Evolutionary conservation across 495 filamentous ascomycete species (phyloP).

Genomic region (Podospora pseudopauciseta): DNA sequence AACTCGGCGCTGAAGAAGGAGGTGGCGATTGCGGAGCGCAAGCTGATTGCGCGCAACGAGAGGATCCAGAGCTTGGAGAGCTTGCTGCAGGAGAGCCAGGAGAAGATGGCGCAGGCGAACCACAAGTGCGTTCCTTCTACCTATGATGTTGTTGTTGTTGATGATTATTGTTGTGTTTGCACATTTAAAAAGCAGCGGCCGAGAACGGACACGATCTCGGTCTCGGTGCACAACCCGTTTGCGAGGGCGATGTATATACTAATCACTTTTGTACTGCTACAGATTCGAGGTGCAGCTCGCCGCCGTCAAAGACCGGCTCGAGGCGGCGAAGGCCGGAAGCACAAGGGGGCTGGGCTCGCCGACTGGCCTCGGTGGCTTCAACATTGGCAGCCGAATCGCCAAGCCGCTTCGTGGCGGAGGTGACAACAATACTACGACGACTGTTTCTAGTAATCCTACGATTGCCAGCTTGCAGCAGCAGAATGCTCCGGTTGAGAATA

Average conservation of each 20-base stretch:
- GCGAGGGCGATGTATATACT: constrained; percentile 4
- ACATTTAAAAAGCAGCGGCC: constrained; percentile 5
- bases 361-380: constrained; percentile 64
- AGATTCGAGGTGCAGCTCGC: constrained; percentile 97
- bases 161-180: neutral
- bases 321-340: constrained; percentile 86
- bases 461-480: constrained; percentile 50
- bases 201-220: neutral
- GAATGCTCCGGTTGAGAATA: constrained; percentile 39
- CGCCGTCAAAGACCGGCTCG: constrained; percentile 94
- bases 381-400: constrained; percentile 83
- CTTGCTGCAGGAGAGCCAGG: constrained; percentile 92
- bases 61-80: constrained; percentile 88
- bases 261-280: constrained; percentile 11
- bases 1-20: constrained; percentile 97
- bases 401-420: constrained; percentile 96
- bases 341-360: constrained; percentile 71
- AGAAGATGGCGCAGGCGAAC: constrained; percentile 92
- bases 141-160: constrained; percentile 6
- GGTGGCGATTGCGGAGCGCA: constrained; percentile 95
- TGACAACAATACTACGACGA: constrained; percentile 48
- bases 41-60: constrained; percentile 93
- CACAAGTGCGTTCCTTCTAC: constrained; percentile 66
- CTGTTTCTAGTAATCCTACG: constrained; percentile 34
- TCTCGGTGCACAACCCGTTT: neutral